Evolutionary conservation across 768 basidiomycete genomes (phyloP).

Genomic region (Kondoa malvinella): DNA sequence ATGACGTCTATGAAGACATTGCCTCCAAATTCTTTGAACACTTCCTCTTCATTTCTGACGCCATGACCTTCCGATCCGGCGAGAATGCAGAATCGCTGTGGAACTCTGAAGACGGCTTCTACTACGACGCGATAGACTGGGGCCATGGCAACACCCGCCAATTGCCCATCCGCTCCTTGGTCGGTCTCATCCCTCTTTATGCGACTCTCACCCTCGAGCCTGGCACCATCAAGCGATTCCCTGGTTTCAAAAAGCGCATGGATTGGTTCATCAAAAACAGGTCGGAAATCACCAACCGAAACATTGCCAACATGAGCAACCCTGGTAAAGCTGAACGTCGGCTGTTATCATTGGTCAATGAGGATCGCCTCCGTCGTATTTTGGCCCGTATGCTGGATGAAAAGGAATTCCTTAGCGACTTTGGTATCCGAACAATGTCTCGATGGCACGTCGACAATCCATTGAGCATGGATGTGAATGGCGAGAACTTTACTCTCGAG

Average conservation of each 20-base stretch:
- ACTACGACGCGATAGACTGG: constrained; percentile 55
- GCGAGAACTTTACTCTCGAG: constrained; percentile 71
- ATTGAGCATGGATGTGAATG: constrained; percentile 87
- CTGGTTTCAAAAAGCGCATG: constrained; percentile 95
- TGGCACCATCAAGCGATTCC: constrained; percentile 67
- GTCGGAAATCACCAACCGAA: constrained; percentile 67
- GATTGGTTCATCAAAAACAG: constrained; percentile 96
- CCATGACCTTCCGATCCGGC: constrained; percentile 77
- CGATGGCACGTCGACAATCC: constrained; percentile 78
- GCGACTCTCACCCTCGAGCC: constrained; percentile 90
- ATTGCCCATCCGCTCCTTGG: constrained; percentile 79
- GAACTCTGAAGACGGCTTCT: constrained; percentile 95
- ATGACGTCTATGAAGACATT: constrained; percentile 93
- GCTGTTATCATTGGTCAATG: constrained; percentile 72
- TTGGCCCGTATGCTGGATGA: constrained; percentile 95
- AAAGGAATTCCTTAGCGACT: constrained; percentile 85
- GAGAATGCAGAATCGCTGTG: constrained; percentile 65
- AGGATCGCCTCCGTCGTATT: constrained; percentile 73
- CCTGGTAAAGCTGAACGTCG: constrained; percentile 67
- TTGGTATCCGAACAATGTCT: constrained; percentile 91
- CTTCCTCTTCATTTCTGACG: constrained; percentile 95
- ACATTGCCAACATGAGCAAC: constrained; percentile 91
- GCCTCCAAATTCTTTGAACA: constrained; percentile 93
- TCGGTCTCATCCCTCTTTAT: constrained; percentile 94
- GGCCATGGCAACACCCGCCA: constrained; percentile 53